phyloP scores from a whole-genome alignment of 139 green algal species.

The Gonium pectorale region DNA sequence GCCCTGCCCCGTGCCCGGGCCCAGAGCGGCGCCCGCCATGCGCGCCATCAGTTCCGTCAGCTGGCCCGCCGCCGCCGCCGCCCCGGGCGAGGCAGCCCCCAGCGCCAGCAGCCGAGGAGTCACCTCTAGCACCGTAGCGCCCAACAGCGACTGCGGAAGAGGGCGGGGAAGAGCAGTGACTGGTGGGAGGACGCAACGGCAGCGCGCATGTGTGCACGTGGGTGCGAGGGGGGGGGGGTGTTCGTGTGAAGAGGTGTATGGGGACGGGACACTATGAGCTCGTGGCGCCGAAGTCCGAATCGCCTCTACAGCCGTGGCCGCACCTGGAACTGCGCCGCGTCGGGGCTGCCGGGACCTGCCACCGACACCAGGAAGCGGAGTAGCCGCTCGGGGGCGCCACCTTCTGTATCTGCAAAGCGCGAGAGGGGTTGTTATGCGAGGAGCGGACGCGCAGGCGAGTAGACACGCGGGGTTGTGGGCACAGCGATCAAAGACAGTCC shows the following conservation, averaged over 20 bases:
- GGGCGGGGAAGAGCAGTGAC: not conserved
- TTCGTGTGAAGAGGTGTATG: not conserved
- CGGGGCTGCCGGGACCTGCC: not conserved
- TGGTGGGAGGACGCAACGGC: no score
- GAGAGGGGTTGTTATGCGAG: not conserved
- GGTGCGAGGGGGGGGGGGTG: not conserved
- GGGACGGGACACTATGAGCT: no score
- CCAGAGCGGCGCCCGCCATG: not conserved
- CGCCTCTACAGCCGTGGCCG: not conserved
- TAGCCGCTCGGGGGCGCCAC: not conserved
- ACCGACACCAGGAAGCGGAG: not conserved
- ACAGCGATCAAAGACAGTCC: no score
- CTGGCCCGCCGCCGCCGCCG: not conserved
- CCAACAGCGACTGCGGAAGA: not conserved
- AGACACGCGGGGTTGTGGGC: no score
- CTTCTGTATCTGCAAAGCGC: not conserved
- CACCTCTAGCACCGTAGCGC: not conserved
- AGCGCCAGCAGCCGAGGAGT: conserved; percentile 1
- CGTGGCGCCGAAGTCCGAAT: no score
- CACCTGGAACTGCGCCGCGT: not conserved
- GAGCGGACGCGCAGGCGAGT: no score
- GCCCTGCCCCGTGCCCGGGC: not conserved
- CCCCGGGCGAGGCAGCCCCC: not conserved
- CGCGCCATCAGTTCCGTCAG: not conserved
- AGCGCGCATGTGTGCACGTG: not conserved